Evolutionary conservation across 306 rosid genomes (phyloP), one percentile per base, ranked within the genome.

Genomic region (Prunus mira): DNA sequence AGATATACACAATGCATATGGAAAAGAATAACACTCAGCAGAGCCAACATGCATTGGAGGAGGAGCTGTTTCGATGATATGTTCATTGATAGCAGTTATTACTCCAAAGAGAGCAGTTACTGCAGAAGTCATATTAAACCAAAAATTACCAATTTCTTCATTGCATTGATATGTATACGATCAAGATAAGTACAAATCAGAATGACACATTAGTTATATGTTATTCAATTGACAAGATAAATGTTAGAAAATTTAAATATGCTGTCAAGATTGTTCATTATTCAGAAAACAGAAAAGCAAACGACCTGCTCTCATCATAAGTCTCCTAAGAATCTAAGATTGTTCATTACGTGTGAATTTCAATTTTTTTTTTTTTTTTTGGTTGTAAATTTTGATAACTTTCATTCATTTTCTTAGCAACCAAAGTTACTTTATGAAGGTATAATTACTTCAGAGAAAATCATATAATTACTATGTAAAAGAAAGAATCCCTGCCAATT

Each of bases 21-120:
- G 97, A 81, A 95, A 92, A 55, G 90, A 80, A 72, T 77, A 45
- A 60, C 85, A 80, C 85, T 78, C 88, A n/a, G 49, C 60, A 50
- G 83, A 74, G 86, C 91, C 84, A 41, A 78, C 19, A 69, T 55
- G 78, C 80, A 54, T 79, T 74, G 66, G 87, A 69, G 79, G 67
- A 71, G 93, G 90, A 75, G 85, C 38, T 56, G 92, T 86, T 78
- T 89, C 92, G 47, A 95, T 82, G 83, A 95, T 89, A 78, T 95
- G 97, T 69, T 87, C 96, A 63, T 92, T 95, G 91, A 92, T 28
- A 81, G 98, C 97, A 18, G 97, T 92, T 86, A 92, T 70, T 58
- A 95, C 84, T 64, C 99, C 99, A 76, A 92, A 84, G 77, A 87
- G 3, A 66, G 97, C 86, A 34, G 97, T 86, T 75, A 91, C 99